Evolutionary conservation across 2,329 filamentous ascomycete genomes (phyloP), one percentile per base, ranked within the genome.

Genomic region (Colletotrichum plurivorum): DNA sequence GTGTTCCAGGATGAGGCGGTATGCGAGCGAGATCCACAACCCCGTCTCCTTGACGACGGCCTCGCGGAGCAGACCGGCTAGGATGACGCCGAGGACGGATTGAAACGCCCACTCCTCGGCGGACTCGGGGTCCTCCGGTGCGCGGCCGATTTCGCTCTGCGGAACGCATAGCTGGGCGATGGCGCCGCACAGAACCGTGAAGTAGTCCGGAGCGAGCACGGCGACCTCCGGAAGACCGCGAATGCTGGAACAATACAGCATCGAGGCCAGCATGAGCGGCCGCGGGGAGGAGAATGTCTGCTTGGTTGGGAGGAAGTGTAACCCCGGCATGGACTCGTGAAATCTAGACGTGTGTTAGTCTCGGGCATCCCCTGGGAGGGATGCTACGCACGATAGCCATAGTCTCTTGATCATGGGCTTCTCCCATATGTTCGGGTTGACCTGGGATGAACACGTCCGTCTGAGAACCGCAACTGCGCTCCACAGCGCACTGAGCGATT

Each of bases 241-340:
- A 18, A 73, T 79, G 70, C 75, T 82, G 41, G 73, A 83, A 74
- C 76, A 83, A 73, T 84, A 84, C 0, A 85, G 76, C 62, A 84
- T 84, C 0, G 83, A 78, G 3, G 82, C 82, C 6, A 84, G 73
- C 10, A 84, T 75, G 1, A 84, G 74, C 1, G 83, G 83, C 15
- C 77, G 78, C 0, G 83, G 83, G 0, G 78, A 77, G 0, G 82
- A 83, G 36, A 83, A 84, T 0, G 75, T 81, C 71, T 82, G 79
- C 39, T 80, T 83, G 20, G 76, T 78, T 0, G 83, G 82, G 12
- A 84, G 76, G 57, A 84, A 84, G 68, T 84, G 83, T 3, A 85
- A 71, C 1, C 81, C 81, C 0, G 81, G 82, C 78, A 84, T 83
- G 41, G 78, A 81, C 39, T 82, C 80, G 64, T 84, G 79, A 57